A percentile compares a stretch with the other conserved stretches of the same genome.
Conservation (phyloP, 768 basidiomycete genomes). For the Filobasidium wieringae region DNA sequence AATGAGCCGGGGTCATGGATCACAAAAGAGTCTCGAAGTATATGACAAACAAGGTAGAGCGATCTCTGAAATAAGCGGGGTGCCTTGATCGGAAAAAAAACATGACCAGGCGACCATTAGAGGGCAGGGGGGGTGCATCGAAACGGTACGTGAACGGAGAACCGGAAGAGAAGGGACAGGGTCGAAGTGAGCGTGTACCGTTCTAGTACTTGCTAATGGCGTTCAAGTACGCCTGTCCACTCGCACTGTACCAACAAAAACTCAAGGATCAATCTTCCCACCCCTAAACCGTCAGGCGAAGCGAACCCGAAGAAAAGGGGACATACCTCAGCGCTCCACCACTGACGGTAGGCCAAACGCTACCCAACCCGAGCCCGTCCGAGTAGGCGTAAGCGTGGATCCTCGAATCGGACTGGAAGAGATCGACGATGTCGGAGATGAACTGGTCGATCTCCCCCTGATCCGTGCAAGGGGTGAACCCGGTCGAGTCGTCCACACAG, state of each 20-base stretch:
- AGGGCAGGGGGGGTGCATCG: too few relatives aligned
- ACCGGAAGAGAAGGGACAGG: neutral
- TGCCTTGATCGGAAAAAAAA: too few relatives aligned
- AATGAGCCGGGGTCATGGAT: too few relatives aligned
- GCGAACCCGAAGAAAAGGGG: neutral
- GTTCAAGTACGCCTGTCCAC: constrained; percentile 31
- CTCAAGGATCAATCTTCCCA: neutral
- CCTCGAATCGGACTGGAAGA: constrained; percentile 32
- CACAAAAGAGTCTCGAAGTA: too few relatives aligned
- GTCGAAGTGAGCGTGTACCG: neutral
- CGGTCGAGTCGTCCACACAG: constrained; percentile 33
- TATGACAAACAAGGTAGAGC: too few relatives aligned
- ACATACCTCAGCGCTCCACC: constrained; percentile 31
- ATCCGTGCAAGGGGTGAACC: constrained; percentile 35
- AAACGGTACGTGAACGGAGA: neutral
- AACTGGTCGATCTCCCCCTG: constrained; percentile 36
- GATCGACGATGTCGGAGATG: constrained; percentile 37
- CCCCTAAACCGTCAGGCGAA: too few relatives aligned
- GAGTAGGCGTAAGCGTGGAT: constrained; percentile 38
- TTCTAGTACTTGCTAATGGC: constrained; percentile 33
- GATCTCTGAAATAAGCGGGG: too few relatives aligned
- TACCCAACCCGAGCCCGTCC: constrained; percentile 32
- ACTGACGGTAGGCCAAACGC: constrained; percentile 30
- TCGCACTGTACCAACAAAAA: constrained; percentile 17
- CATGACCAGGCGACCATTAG: too few relatives aligned